Conservation (phyloP, 1,284 basidiomycete genomes). For the Ustilago cynodontis region DNA sequence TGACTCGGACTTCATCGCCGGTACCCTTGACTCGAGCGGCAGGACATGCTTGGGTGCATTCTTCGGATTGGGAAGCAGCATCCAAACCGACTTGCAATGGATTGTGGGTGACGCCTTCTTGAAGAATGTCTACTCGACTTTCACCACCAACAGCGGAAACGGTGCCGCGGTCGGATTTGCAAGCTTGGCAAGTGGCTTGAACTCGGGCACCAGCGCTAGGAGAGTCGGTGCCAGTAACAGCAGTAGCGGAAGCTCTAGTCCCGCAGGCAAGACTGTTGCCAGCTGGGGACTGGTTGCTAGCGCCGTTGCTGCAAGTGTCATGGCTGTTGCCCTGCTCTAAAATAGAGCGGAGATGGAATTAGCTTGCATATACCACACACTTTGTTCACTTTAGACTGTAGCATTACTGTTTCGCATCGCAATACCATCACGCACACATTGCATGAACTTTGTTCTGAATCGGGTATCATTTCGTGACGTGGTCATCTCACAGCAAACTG, state of each 20-base stretch:
- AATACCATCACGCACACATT: not conserved
- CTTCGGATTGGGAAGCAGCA: slow-evolving; percentile 50
- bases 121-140: slow-evolving; percentile 63
- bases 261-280: slow-evolving; percentile 9
- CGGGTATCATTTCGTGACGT: not conserved
- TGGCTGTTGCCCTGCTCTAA: slow-evolving; percentile 7
- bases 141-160: slow-evolving; percentile 30
- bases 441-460: not conserved
- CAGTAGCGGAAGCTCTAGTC: slow-evolving; percentile 14
- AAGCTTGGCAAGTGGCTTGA: slow-evolving; percentile 52
- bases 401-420: slow-evolving; percentile 6
- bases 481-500: not conserved
- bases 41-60: slow-evolving; percentile 60
- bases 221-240: slow-evolving; percentile 28
- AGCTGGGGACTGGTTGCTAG: not conserved
- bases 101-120: slow-evolving; percentile 65
- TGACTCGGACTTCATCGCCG: slow-evolving; percentile 46
- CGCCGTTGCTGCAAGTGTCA: slow-evolving; percentile 1
- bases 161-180: slow-evolving; percentile 59
- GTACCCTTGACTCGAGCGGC: slow-evolving; percentile 31
- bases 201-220: slow-evolving; percentile 39
- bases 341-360: not conserved
- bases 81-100: slow-evolving; percentile 52
- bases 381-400: not conserved
- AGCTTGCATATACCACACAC: not conserved